Evolutionary conservation across 106 monocot species (phyloP), one percentile per base, ranked within the genome.

Genomic region (Phalaenopsis aphrodite): DNA sequence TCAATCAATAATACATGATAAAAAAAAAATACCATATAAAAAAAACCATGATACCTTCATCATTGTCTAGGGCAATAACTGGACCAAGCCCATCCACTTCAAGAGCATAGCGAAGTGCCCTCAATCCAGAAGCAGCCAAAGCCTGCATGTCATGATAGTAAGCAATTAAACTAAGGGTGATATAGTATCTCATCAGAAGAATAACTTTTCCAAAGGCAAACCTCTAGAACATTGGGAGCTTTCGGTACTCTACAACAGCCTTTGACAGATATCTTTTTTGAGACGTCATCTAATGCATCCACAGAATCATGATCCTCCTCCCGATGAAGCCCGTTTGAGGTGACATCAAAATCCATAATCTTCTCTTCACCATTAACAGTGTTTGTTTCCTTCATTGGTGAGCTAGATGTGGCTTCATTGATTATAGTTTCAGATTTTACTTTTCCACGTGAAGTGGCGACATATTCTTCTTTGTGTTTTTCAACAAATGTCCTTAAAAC

Each of bases 71-170:
- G 58, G 93, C 96, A n/a, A 94, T 79, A 71, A 96, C 85, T 38
- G 88, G 84, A 49, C 83, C 90, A 83, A 96, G 80, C 18, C 87
- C 93, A 72, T 92, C 96, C 49, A 96, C 83, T 87, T 96, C 96
- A 16, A 85, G 86, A 9, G 91, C 96, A 91, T 96, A 96, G 21
- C 96, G 89, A 21, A 96, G 55, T 78, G 96, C 84, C 88, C 96
- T 90, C 78, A 96, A 86, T 68, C 96, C 96, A 88, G 96, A 93
- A 78, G 96, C 96, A 79, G 93, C 93, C 81, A 96, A 88, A 82
- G 96, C 91, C 96, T 96, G 80, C 71, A 82, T 78, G 39, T 52
- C 75, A 80, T 72, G 76, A 77, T 14, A 41, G 42, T 58, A 72
- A 47, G 66, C 3, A 23, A 39, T 36, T 48, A 71, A 3, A 55